Conservation (phyloP, 116 monocot genomes). For the Dioscorea cayenensis region DNA sequence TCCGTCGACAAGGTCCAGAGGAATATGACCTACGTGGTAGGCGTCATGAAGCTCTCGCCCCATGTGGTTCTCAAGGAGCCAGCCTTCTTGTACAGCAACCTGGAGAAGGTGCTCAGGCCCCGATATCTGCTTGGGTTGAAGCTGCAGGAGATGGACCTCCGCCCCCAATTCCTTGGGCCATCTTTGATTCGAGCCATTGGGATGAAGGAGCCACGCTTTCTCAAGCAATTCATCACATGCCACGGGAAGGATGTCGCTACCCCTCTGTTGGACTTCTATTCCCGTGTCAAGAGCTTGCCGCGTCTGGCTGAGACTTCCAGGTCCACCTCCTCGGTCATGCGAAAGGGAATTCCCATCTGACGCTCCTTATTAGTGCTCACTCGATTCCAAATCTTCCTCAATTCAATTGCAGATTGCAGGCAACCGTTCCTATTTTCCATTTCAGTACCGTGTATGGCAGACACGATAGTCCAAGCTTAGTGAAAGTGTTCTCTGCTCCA, state of each 20-base stretch:
- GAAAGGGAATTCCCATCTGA: slow-evolving; percentile 25
- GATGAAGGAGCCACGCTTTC: slow-evolving; percentile 32
- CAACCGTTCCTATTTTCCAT: too few relatives aligned
- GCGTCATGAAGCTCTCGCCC: slow-evolving; percentile 21
- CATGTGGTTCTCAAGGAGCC: slow-evolving; percentile 5
- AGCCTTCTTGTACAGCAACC: slow-evolving; percentile 10
- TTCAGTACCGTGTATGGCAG: too few relatives aligned
- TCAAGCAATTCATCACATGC: slow-evolving; percentile 17
- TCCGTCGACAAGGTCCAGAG: slow-evolving; percentile 37
- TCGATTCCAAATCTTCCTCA: too few relatives aligned
- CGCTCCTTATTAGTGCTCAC: too few relatives aligned
- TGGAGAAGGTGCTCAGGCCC: slow-evolving; percentile 30
- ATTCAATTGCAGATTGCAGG: too few relatives aligned
- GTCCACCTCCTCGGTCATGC: background rate
- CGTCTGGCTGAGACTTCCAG: slow-evolving; percentile 31
- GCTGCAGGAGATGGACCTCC: slow-evolving; percentile 24
- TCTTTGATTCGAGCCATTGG: slow-evolving; percentile 3
- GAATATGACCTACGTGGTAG: slow-evolving; percentile 35
- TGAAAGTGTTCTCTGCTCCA: too few relatives aligned
- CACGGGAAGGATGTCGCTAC: slow-evolving; percentile 11
- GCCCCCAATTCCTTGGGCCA: background rate
- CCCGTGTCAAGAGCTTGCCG: slow-evolving; percentile 11
- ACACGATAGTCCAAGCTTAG: too few relatives aligned
- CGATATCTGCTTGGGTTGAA: slow-evolving; percentile 17
- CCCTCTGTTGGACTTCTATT: slow-evolving; percentile 24